These are phyloP conservation scores for Batkoa obscura DNA, from an alignment of 371 early-diverging fungal species.

Conservation along the genomic window DNA sequence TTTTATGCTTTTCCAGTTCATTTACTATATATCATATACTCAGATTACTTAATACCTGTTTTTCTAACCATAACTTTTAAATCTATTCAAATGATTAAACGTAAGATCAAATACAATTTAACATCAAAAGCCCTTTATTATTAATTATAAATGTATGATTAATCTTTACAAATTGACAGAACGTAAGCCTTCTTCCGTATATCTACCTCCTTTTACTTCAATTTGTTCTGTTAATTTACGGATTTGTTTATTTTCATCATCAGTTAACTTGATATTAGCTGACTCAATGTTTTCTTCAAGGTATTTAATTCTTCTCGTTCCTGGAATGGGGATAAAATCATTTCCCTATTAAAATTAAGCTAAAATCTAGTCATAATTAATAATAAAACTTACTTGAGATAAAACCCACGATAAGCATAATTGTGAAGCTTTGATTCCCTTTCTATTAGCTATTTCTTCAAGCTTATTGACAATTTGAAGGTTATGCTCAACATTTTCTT, in stretches of 20 bases:
- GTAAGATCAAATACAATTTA: too few relatives aligned
- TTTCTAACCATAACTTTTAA: too few relatives aligned
- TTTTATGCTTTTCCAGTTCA: too few relatives aligned
- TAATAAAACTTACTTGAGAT: slow-evolving; percentile 15
- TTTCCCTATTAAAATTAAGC: neutral
- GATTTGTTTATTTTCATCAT: slow-evolving; percentile 20
- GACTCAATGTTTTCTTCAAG: slow-evolving; percentile 27
- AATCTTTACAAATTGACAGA: too few relatives aligned
- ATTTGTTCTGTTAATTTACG: slow-evolving; percentile 14
- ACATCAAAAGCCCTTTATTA: too few relatives aligned
- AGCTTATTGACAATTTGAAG: slow-evolving; percentile 27
- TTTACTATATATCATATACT: too few relatives aligned
- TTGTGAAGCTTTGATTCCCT: slow-evolving; percentile 19
- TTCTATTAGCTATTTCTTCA: slow-evolving; percentile 17
- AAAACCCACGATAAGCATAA: slow-evolving; percentile 35
- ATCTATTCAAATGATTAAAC: too few relatives aligned
- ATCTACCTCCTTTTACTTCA: slow-evolving; percentile 17
- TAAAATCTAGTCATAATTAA: neutral
- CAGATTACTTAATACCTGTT: too few relatives aligned
- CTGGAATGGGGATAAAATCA: slow-evolving; percentile 26
- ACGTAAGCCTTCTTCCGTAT: too few relatives aligned
- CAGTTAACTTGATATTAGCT: slow-evolving; percentile 15
- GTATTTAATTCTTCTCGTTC: slow-evolving; percentile 24
- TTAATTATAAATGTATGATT: too few relatives aligned
- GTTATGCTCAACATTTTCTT: slow-evolving; percentile 25